phyloP scores from a whole-genome alignment of 108 stramenopile species.

The Nitzschia putrida region DNA sequence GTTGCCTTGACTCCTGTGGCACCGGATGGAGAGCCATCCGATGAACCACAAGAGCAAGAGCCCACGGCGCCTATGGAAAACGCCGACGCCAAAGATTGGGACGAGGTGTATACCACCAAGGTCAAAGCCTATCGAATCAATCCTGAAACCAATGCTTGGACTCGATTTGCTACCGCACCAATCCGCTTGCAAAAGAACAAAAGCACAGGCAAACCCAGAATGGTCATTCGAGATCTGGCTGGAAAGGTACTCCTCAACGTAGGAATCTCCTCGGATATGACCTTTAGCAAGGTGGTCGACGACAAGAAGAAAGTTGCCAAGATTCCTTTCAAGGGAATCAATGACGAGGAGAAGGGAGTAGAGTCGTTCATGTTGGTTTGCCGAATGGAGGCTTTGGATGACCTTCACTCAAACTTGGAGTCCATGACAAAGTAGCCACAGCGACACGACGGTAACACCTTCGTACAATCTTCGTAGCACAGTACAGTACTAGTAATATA shows the following conservation, averaged over 20 bases:
- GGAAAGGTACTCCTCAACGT: constrained; percentile 21
- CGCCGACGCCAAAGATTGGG: constrained; percentile 23
- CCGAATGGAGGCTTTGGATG: background rate
- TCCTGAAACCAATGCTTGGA: background rate
- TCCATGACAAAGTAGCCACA: background rate
- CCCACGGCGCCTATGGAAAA: background rate
- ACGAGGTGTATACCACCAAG: background rate
- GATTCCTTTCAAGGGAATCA: constrained; percentile 12
- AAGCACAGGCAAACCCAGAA: background rate
- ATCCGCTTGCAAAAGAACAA: constrained; percentile 15
- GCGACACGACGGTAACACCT: too few relatives aligned
- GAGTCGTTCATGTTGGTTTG: constrained; percentile 14
- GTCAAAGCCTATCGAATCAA: constrained; percentile 6
- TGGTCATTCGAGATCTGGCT: constrained; percentile 20
- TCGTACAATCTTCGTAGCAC: too few relatives aligned
- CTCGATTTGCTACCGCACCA: background rate
- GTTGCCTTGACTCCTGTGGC: constrained; percentile 7
- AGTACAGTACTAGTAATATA: too few relatives aligned
- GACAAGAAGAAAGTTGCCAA: background rate
- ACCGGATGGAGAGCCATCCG: background rate
- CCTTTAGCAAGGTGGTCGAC: background rate
- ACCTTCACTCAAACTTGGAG: constrained; percentile 3
- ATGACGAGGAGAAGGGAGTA: constrained; percentile 1
- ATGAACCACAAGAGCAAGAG: background rate
- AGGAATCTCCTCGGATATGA: constrained; percentile 12